phyloP scores from a whole-genome alignment of 2,329 filamentous ascomycete species.

The Blastomyces percursus region DNA sequence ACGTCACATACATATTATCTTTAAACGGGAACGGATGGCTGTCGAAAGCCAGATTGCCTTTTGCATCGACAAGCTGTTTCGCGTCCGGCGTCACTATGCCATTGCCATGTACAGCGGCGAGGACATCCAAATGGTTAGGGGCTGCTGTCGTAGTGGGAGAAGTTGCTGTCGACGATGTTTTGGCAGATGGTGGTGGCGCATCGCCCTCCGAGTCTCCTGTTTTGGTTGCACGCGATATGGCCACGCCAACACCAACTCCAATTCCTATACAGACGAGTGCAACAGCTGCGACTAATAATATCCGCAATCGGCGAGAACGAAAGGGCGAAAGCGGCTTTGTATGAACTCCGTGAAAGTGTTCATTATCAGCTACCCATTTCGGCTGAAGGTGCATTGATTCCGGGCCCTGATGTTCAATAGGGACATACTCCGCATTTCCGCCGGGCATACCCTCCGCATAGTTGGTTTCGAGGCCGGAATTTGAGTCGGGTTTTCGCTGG shows the following conservation, averaged over 20 bases:
- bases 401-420: not conserved
- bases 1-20: not conserved
- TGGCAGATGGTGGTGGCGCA: not conserved
- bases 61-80: not conserved
- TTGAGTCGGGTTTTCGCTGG: not conserved
- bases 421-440: not conserved
- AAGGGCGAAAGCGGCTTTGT: not conserved
- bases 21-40: not conserved
- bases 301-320: not conserved
- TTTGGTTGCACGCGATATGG: not conserved
- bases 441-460: not conserved
- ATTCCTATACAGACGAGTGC: not conserved
- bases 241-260: not conserved
- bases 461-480: not conserved
- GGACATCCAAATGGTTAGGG: not conserved
- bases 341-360: not conserved
- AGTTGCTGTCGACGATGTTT: not conserved
- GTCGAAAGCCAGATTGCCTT: not conserved
- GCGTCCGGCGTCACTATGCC: not conserved
- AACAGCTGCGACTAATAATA: not conserved
- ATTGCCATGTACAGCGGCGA: not conserved
- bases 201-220: not conserved
- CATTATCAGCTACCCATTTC: not conserved
- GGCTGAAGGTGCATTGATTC: not conserved
- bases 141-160: not conserved